Evolutionary conservation across 2,329 filamentous ascomycete species (phyloP), one percentile per base, ranked within the genome.

Genomic region (Kalmusia sp.): DNA sequence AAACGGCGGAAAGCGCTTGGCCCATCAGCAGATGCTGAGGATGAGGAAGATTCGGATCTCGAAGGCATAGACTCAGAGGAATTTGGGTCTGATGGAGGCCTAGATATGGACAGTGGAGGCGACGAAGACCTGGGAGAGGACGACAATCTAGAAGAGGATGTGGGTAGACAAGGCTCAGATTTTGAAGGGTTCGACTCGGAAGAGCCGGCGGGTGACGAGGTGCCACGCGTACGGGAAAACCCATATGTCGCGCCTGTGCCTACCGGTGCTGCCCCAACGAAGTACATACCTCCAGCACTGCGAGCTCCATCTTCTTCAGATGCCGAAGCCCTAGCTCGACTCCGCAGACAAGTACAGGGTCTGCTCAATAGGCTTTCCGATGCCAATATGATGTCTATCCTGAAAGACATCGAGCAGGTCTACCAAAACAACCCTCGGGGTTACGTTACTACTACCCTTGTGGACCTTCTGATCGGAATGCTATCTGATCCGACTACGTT

Each of bases 311-410:
- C 84, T 2, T 80, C 83, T 1, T 84, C 86, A 0, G 87, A 90
- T 58, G 82, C 84, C 1, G 90, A 96, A 70, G 79, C 83, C 35
- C 79, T 90, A 41, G 80, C 81, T 11, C 87, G 89, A 33, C 78
- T 99, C 44, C 87, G 87, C 53, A 86, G 91, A 57, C 91, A 96
- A 67, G 82, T 91, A 0, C 92, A 98, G 71, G 93, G 95, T 68
- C 82, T 95, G 15, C 83, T 99, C 69, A 99, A 99, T 74, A 89
- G 93, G 69, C 81, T 99, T 27, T 97, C 95, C 0, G 93, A 98
- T 69, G 87, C 92, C 31, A 98, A 95, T 64, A 81, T 99, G 58
- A 75, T 96, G 5, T 89, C 91, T 2, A 96, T 98, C 48, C 78
- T 97, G 3, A 84, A 84, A 37, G 90, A 96, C 15, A 82, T 96